These are phyloP conservation scores for Boletus reticulatus DNA, from an alignment of 768 basidiomycete genomes.

Conservation along the genomic window DNA sequence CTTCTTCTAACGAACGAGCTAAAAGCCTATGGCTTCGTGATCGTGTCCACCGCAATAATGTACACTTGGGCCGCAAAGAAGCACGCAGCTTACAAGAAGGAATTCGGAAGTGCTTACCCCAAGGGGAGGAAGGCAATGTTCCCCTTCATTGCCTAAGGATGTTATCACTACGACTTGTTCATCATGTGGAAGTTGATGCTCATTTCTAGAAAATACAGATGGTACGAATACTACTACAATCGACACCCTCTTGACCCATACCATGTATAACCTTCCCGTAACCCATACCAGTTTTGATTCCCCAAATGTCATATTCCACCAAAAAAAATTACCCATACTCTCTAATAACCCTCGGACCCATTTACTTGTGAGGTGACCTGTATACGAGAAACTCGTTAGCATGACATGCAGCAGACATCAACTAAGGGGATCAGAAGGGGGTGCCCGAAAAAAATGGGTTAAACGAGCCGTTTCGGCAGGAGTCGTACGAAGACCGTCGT, in stretches of 20 bases:
- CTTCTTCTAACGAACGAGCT: neutral
- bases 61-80: constrained; percentile 88
- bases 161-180: neutral
- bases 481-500: constrained; percentile 69
- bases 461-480: constrained; percentile 83
- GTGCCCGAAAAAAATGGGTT: constrained; percentile 75
- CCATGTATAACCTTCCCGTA: too few species aligned
- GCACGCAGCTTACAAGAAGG: constrained; percentile 85
- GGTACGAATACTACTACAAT: neutral
- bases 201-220: neutral
- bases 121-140: constrained; percentile 72
- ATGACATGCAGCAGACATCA: neutral
- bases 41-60: constrained; percentile 67
- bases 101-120: constrained; percentile 88
- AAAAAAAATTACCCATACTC: too few species aligned
- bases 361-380: neutral
- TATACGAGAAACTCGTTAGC: neutral
- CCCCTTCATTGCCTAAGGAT: constrained; percentile 48
- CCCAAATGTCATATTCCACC: too few species aligned
- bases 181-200: neutral
- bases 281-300: too few species aligned
- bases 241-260: too few species aligned
- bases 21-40: constrained; percentile 63
- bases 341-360: too few species aligned
- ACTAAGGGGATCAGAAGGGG: constrained; percentile 53